Conservation (phyloP, 129 eudicot genomes). For the Deinandra increscens region DNA sequence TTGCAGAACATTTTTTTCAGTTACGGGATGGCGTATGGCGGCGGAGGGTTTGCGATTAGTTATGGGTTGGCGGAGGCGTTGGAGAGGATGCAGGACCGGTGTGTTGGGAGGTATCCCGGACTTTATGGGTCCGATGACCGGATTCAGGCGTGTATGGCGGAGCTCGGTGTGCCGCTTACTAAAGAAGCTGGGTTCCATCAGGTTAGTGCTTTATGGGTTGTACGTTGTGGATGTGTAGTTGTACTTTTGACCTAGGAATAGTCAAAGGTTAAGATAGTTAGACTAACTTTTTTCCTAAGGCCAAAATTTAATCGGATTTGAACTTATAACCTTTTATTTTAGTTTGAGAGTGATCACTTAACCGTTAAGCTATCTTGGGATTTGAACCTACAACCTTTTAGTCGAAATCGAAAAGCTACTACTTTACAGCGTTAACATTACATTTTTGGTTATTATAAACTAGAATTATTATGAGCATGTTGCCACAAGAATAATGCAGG, state of each 20-base stretch:
- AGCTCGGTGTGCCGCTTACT: constrained; percentile 96
- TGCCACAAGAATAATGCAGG: too few species aligned
- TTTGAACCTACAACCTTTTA: too few species aligned
- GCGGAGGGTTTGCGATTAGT: constrained; percentile 95
- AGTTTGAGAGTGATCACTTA: too few species aligned
- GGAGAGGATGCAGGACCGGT: constrained; percentile 77
- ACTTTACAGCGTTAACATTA: too few species aligned
- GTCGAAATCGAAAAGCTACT: too few species aligned
- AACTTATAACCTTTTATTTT: too few species aligned
- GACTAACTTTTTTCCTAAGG: too few species aligned
- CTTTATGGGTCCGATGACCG: constrained; percentile 91
- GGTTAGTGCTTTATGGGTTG: constrained; percentile 39
- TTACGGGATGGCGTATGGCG: constrained; percentile 92
- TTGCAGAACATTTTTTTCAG: constrained; percentile 86
- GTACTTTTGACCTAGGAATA: not conserved
- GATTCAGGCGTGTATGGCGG: constrained; percentile 99
- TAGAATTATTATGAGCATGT: too few species aligned
- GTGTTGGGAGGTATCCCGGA: constrained; percentile 85
- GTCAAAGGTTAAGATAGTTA: not conserved
- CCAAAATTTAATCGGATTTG: too few species aligned
- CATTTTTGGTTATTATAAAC: too few species aligned
- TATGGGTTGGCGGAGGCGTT: constrained; percentile 84
- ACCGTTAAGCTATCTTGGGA: too few species aligned
- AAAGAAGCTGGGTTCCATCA: constrained; percentile 93
- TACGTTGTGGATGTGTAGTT: constrained; percentile 15